These are phyloP conservation scores for Kurtzmaniella fragi DNA, from an alignment of 805 yeast species.

Conservation along the genomic window DNA sequence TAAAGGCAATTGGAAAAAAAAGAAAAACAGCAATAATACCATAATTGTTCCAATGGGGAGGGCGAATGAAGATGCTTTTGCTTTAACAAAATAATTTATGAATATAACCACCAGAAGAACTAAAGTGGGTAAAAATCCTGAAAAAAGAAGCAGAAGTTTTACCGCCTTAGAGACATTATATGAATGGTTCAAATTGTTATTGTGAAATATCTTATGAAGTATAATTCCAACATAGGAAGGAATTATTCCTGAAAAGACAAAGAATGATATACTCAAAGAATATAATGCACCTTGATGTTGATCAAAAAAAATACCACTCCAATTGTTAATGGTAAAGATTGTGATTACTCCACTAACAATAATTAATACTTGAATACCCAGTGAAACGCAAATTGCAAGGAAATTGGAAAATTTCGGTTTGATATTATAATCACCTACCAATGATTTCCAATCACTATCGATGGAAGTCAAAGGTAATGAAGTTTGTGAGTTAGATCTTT, in stretches of 20 bases:
- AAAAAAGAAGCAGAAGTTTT: slow-evolving; percentile 22
- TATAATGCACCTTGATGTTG: slow-evolving; percentile 64
- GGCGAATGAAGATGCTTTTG: slow-evolving; percentile 67
- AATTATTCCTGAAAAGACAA: slow-evolving; percentile 65
- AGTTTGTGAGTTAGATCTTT: neutral
- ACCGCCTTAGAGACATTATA: slow-evolving; percentile 10
- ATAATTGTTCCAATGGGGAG: slow-evolving; percentile 75
- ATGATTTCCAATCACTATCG: slow-evolving; percentile 46
- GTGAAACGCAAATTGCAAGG: slow-evolving; percentile 56
- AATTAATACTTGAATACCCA: slow-evolving; percentile 71
- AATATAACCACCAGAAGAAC: slow-evolving; percentile 47
- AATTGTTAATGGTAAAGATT: slow-evolving; percentile 36
- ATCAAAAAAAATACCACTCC: slow-evolving; percentile 50
- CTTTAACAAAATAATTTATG: slow-evolving; percentile 70
- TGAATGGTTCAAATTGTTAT: slow-evolving; percentile 24
- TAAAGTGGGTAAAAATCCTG: slow-evolving; percentile 41
- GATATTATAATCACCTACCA: slow-evolving; percentile 49
- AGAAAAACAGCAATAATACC: slow-evolving; percentile 52
- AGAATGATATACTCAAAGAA: slow-evolving; percentile 53
- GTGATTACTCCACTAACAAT: slow-evolving; percentile 58
- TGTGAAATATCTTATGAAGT: slow-evolving; percentile 51
- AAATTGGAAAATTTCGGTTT: slow-evolving; percentile 45
- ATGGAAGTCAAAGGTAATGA: slow-evolving; percentile 3
- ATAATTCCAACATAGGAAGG: slow-evolving; percentile 72
- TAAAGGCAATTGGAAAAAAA: slow-evolving; percentile 67